phyloP scores from a whole-genome alignment of 495 filamentous ascomycete species.

The Xylona heveae region DNA sequence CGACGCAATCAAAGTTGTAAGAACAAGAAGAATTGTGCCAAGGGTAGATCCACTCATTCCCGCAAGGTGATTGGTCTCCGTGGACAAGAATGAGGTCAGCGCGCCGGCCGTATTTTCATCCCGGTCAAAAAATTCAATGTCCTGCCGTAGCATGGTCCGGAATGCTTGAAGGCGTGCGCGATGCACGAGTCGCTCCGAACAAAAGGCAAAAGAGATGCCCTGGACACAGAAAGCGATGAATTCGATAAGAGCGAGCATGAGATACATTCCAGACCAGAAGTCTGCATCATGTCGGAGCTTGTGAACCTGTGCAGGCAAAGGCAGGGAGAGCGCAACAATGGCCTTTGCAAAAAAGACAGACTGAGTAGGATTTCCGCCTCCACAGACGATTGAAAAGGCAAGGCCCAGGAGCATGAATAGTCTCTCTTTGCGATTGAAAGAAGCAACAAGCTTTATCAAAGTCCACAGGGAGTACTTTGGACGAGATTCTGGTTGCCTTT shows the following conservation, averaged over 20 bases:
- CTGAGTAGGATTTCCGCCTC: slow-evolving; percentile 69
- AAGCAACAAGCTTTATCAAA: slow-evolving; percentile 62
- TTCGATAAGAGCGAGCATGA: slow-evolving; percentile 70
- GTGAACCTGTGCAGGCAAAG: slow-evolving; percentile 18
- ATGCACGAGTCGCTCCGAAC: slow-evolving; percentile 65
- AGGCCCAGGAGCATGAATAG: slow-evolving; percentile 56
- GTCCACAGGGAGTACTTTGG: slow-evolving; percentile 53
- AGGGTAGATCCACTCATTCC: slow-evolving; percentile 65
- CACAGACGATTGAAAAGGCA: slow-evolving; percentile 57
- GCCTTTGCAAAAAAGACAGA: slow-evolving; percentile 82
- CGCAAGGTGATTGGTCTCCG: slow-evolving; percentile 66
- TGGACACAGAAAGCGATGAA: slow-evolving; percentile 47
- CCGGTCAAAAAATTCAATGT: slow-evolving; percentile 72
- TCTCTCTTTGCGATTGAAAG: slow-evolving; percentile 63
- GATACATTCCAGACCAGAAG: slow-evolving; percentile 89
- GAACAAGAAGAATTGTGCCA: slow-evolving; percentile 55
- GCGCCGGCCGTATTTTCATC: slow-evolving; percentile 73
- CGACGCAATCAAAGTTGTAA: slow-evolving; percentile 50
- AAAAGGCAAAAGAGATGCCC: slow-evolving; percentile 60
- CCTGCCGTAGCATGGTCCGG: slow-evolving; percentile 74
- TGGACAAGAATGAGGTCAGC: slow-evolving; percentile 66
- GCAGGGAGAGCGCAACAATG: slow-evolving; percentile 43
- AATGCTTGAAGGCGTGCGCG: slow-evolving; percentile 65
- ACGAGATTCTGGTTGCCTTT: slow-evolving; percentile 20
- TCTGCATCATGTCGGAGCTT: slow-evolving; percentile 44